Base-by-base conservation (phyloP, 495 filamentous ascomycete species). In the Cercophora samala region DNA sequence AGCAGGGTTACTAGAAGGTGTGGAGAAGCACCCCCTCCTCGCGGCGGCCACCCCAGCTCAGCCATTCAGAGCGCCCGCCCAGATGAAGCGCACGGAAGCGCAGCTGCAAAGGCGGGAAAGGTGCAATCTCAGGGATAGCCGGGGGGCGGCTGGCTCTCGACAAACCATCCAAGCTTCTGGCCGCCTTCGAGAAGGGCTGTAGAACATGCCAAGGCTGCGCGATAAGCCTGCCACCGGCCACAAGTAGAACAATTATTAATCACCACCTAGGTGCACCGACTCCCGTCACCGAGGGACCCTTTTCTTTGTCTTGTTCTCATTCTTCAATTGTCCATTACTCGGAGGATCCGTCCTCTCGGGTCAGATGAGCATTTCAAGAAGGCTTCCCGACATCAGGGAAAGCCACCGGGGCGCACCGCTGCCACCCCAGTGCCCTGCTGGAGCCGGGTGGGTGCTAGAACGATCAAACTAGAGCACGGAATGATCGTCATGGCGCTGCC, bases 101-200 rank as follows among this genome's bases (percentile, higher is more conserved):
- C 18, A 55, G 64, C 66, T 74, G 72, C 73, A 67, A 21, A 67
- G 70, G 67, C 69, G 70, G 69, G 66, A 72, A 70, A 70, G 71
- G 67, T 69, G 65, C 70, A 74, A 74, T 75, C 70, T 72, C 55
- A 70, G 63, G 64, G 55, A 62, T 42, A 58, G 69, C 70, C 58
- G 72, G 70, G 58, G 60, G 64, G 58, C 55, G 65, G 62, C 5
- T 46, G 68, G 58, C 66, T 68, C 67, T 32, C 58, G 65, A 61
- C 59, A 52, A 22, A 59, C 21, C 37, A 4, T 22, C 68, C 75
- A 70, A 58, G 21, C 71, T 76, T 73, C 71, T 76, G 66, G 67
- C 70, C 54, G 64, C 67, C 71, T 78, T 78, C 76, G 73, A 69
- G 76, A 78, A 78, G 72, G 71, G 62, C 62, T 46, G 73, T 76